A percentile compares a stretch with the other conserved stretches of the same genome.
These are phyloP conservation scores for Euphorbia peplus DNA, from an alignment of 345 rosid species.

Conservation along the genomic window DNA sequence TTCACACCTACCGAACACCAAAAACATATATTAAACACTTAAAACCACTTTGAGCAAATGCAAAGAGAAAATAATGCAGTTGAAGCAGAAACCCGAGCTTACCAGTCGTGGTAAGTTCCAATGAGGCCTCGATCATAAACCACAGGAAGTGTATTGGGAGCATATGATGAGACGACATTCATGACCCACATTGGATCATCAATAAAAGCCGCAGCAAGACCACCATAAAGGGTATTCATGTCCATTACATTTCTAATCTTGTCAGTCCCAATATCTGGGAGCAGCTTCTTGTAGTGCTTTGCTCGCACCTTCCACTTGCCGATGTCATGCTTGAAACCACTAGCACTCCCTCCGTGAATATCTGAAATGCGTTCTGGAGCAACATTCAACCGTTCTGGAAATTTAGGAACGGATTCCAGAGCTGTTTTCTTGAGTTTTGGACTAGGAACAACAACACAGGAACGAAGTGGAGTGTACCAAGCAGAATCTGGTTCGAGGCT, in stretches of 20 bases:
- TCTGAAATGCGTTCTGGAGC: conserved; percentile 76
- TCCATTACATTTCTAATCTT: conserved; percentile 94
- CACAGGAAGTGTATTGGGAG: conserved; percentile 73
- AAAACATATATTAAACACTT: conserved; percentile 16
- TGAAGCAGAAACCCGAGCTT: conserved; percentile 9
- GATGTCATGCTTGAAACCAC: conserved; percentile 66
- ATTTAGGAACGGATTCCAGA: conserved; percentile 61
- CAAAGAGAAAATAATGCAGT: not conserved
- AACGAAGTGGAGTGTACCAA: conserved; percentile 92
- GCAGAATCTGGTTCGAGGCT: conserved; percentile 97
- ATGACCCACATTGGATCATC: conserved; percentile 91
- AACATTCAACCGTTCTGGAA: conserved; percentile 76
- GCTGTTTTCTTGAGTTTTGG: conserved; percentile 57
- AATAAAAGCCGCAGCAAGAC: conserved; percentile 72
- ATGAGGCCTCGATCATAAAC: conserved; percentile 93
- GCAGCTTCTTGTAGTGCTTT: conserved; percentile 83
- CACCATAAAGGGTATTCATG: conserved; percentile 96
- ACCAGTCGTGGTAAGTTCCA: conserved; percentile 95
- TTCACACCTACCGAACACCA: conserved; percentile 73
- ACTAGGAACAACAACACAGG: conserved; percentile 83
- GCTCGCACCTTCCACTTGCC: conserved; percentile 83
- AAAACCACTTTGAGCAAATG: no score
- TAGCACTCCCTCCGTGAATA: conserved; percentile 59
- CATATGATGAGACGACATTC: conserved; percentile 88
- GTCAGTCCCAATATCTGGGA: conserved; percentile 74